A percentile compares a stretch with the other conserved stretches of the same genome.
Conservation (phyloP, 768 basidiomycete species). For the Cytidiella melzeri region DNA sequence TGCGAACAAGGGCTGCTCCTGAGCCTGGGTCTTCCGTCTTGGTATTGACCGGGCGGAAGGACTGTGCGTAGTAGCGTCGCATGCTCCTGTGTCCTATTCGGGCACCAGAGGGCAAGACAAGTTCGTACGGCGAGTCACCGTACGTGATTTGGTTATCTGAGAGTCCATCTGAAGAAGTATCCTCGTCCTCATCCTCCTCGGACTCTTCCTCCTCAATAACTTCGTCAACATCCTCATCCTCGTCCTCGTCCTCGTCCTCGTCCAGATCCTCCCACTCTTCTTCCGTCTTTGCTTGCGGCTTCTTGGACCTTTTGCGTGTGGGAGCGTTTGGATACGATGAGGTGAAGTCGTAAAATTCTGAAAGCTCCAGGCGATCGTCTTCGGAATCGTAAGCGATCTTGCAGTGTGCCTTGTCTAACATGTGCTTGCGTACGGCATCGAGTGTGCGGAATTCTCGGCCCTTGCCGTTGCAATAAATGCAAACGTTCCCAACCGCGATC, state of each 20-base stretch:
- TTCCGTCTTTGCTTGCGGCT: conserved; percentile 19
- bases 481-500: conserved; percentile 87
- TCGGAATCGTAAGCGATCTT: conserved; percentile 89
- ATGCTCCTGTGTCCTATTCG: conserved; percentile 90
- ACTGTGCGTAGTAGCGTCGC: conserved; percentile 82
- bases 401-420: conserved; percentile 95
- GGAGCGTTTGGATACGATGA: conserved; percentile 63
- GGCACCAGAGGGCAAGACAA: conserved; percentile 88
- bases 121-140: conserved; percentile 78
- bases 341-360: conserved; percentile 92
- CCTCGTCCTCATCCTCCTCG: conserved; percentile 30
- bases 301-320: conserved; percentile 13
- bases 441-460: conserved; percentile 77
- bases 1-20: conserved; percentile 70
- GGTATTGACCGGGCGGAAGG: conserved; percentile 44
- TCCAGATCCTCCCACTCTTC: conserved; percentile 33
- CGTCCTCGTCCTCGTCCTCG: conserved; percentile 26
- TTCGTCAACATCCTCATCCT: conserved; percentile 28
- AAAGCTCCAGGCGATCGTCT: conserved; percentile 75
- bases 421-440: conserved; percentile 90
- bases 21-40: conserved; percentile 60
- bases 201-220: conserved; percentile 23
- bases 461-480: conserved; percentile 83
- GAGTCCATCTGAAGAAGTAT: conserved; percentile 30
- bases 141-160: conserved; percentile 54